Evolutionary conservation across 1,284 basidiomycete genomes (phyloP).

Genomic region (Cryptococcus sp.): DNA sequence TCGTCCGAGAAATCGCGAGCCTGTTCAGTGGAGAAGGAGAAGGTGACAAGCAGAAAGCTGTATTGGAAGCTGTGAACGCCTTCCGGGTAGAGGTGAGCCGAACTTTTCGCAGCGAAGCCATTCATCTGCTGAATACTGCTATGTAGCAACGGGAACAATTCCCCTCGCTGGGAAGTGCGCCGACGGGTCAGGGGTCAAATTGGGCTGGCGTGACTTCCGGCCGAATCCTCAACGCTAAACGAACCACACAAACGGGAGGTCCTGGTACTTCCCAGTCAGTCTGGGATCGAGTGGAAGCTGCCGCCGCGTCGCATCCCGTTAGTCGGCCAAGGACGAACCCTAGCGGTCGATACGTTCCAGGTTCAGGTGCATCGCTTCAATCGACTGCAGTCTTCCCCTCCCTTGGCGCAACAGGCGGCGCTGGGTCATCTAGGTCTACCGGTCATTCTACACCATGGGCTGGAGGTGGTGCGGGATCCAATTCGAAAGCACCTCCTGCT

Average conservation of each 20-base stretch:
- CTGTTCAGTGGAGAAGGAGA: slow-evolving; percentile 75
- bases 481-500: slow-evolving; percentile 32
- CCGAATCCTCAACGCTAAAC: slow-evolving; percentile 78
- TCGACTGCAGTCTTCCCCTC: slow-evolving; percentile 39
- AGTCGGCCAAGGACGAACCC: slow-evolving; percentile 48
- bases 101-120: slow-evolving; percentile 6
- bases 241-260: slow-evolving; percentile 60
- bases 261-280: slow-evolving; percentile 66
- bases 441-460: slow-evolving; percentile 49
- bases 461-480: slow-evolving; percentile 41
- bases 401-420: slow-evolving; percentile 22
- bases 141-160: slow-evolving; percentile 76
- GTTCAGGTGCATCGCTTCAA: slow-evolving; percentile 22
- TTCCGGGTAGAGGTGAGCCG: slow-evolving; percentile 76
- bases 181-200: slow-evolving; percentile 59
- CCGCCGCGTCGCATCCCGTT: slow-evolving; percentile 64
- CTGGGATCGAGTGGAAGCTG: slow-evolving; percentile 84
- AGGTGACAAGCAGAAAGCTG: slow-evolving; percentile 66
- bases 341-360: slow-evolving; percentile 44
- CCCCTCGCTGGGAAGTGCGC: slow-evolving; percentile 65
- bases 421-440: slow-evolving; percentile 10
- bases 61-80: slow-evolving; percentile 76
- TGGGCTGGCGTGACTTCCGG: slow-evolving; percentile 78
- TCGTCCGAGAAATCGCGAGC: slow-evolving; percentile 77
- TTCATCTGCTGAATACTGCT: background rate